Conservation (phyloP, 2,329 filamentous ascomycete species). For the Hymenoscyphus occultus region DNA sequence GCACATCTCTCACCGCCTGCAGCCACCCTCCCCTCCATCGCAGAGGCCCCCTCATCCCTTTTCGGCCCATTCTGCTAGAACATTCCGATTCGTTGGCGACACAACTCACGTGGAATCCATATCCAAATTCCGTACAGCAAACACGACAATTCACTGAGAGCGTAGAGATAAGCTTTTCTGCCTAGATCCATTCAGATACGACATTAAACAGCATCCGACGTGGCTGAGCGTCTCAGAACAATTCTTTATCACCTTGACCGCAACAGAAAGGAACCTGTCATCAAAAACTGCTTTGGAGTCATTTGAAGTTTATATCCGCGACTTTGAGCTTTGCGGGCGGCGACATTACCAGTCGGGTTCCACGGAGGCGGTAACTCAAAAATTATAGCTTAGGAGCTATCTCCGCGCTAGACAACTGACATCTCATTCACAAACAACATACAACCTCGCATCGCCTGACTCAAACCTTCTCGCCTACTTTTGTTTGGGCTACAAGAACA, state of each 20-base stretch:
- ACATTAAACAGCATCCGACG: background rate
- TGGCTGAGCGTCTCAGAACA: background rate
- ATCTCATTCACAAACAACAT: background rate
- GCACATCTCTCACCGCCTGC: constrained; percentile 9
- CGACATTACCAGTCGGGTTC: background rate
- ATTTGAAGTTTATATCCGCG: background rate
- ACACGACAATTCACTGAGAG: background rate
- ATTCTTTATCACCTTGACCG: background rate
- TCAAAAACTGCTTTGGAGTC: background rate
- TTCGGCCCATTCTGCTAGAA: background rate
- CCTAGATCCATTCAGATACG: background rate
- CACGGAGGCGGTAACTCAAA: background rate
- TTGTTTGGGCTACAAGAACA: background rate
- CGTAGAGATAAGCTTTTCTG: background rate
- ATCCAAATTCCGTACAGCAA: background rate
- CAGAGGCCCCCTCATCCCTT: background rate
- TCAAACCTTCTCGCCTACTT: background rate
- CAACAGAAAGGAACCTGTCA: background rate
- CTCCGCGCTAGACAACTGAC: constrained; percentile 1
- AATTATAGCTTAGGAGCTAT: constrained; percentile 2
- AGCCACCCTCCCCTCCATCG: background rate
- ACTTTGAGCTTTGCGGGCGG: background rate
- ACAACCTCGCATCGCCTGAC: background rate
- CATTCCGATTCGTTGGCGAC: constrained; percentile 5
- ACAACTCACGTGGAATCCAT: constrained; percentile 1